Evolutionary conservation across 2,329 filamentous ascomycete genomes (phyloP), one percentile per base, ranked within the genome.

Genomic region (Lasiodiplodia sp.): DNA sequence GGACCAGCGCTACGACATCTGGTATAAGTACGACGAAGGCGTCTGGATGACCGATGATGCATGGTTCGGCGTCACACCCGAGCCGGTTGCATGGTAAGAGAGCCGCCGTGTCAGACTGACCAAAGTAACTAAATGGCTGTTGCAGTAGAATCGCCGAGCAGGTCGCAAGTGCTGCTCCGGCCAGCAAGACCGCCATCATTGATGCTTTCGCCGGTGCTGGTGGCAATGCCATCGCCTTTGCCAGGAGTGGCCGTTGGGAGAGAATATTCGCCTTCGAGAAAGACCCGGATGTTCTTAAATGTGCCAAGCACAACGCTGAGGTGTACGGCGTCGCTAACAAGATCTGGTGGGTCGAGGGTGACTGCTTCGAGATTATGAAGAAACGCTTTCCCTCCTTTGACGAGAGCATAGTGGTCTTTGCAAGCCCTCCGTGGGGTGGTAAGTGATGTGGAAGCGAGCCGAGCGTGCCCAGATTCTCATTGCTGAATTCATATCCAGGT

Each of bases 1-100:
- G 88, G 86, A 91, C 18, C 94, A 98, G 76, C 88, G 96, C 69
- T 90, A 96, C 78, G 91, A 89, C 65, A 92, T 99, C 72, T 99
- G 97, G 81, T 90, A 91, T 18, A 87, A 86, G 73, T 99, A 97
- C 77, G 91, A 97, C 77, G 87, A 94, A 69, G 95, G 94, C 67
- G 87, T 99, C 72, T 91, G 89, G 84, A 89, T 99, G 85, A 99
- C 96, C 0, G 90, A 97, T 78, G 91, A 95, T 81, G 92, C 94
- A 66, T 99, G 96, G 96, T 99, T 96, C 78, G 96, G 94, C 67
- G 94, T 98, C 8, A 99, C 96, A 0, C 94, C 96, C 16, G 95
- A 99, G 79, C 92, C 92, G 4, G 88, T 99, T 34, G 96, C 96
- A 70, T 89, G 86, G 92, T 96, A 83, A 75, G 85, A 82, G 12